phyloP scores from a whole-genome alignment of 495 filamentous ascomycete genomes.

The Venustampulla echinocandica region DNA sequence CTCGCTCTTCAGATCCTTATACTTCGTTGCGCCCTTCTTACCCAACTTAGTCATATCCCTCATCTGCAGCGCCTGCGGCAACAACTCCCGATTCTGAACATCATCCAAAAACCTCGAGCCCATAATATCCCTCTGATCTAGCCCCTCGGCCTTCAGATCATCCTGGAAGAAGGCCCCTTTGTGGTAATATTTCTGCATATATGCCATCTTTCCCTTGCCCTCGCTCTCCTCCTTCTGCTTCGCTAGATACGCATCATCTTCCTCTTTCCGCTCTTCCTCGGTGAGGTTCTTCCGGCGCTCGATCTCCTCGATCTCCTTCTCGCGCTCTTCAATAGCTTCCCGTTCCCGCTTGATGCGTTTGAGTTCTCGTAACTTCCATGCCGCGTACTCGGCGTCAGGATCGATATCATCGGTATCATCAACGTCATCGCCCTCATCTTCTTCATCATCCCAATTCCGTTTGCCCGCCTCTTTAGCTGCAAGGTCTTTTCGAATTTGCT shows the following conservation, averaged over 20 bases:
- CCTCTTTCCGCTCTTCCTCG: slow-evolving; percentile 74
- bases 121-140: slow-evolving; percentile 74
- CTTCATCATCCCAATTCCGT: slow-evolving; percentile 81
- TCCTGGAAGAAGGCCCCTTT: slow-evolving; percentile 93
- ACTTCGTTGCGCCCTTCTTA: slow-evolving; percentile 83
- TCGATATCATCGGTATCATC: slow-evolving; percentile 83
- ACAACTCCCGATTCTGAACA: slow-evolving; percentile 62
- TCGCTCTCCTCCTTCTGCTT: slow-evolving; percentile 83
- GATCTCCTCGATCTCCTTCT: slow-evolving; percentile 82
- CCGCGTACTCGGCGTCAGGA: slow-evolving; percentile 79
- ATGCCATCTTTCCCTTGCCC: slow-evolving; percentile 71
- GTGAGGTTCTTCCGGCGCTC: slow-evolving; percentile 83
- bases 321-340: slow-evolving; percentile 70
- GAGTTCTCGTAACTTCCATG: slow-evolving; percentile 91
- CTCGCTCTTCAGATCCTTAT: slow-evolving; percentile 80
- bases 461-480: slow-evolving; percentile 67
- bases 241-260: slow-evolving; percentile 71
- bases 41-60: slow-evolving; percentile 90
- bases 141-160: slow-evolving; percentile 59
- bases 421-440: slow-evolving; percentile 61
- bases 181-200: slow-evolving; percentile 95
- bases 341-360: slow-evolving; percentile 79
- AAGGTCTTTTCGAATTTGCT: slow-evolving; percentile 72
- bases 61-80: slow-evolving; percentile 91
- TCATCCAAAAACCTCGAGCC: slow-evolving; percentile 72